Evolutionary conservation across 305 asterid species (phyloP).

Genomic region (Petunia hybrid): DNA sequence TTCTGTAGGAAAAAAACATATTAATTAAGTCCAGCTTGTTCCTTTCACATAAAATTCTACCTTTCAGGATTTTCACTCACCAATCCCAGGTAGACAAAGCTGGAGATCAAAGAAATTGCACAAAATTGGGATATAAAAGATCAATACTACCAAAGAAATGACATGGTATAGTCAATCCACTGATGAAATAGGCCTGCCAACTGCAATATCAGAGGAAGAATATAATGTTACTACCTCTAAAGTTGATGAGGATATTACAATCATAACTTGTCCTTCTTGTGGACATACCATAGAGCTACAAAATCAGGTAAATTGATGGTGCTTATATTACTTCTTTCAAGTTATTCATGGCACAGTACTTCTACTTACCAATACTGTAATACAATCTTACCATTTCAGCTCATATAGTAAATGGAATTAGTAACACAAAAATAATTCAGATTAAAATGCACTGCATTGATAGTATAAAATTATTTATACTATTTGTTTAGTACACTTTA

Average conservation of each 20-base stretch:
- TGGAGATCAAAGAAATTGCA: conserved; percentile 36
- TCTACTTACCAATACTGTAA: not conserved
- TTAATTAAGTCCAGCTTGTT: conserved; percentile 36
- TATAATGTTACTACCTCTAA: conserved; percentile 36
- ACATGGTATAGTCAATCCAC: conserved; percentile 57
- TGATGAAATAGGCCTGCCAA: conserved; percentile 50
- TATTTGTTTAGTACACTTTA: too few species aligned
- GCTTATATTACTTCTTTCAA: not conserved
- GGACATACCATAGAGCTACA: conserved; percentile 67
- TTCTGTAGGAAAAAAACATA: conserved; percentile 29
- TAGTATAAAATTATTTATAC: too few species aligned
- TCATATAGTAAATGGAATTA: not conserved
- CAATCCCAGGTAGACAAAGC: conserved; percentile 38
- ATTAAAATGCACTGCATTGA: not conserved
- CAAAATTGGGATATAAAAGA: conserved; percentile 51
- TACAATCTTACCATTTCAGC: not conserved
- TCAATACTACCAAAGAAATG: conserved; percentile 46
- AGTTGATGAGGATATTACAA: conserved; percentile 39
- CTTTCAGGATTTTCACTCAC: conserved; percentile 15
- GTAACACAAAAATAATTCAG: not conserved
- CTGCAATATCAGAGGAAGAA: conserved; percentile 41
- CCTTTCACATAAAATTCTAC: conserved; percentile 44
- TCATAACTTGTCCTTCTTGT: conserved; percentile 76
- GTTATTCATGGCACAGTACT: not conserved
- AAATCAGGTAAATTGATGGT: conserved; percentile 56